Percentiles rank a stretch among this genome's conserved stretches.
Conservation (phyloP, 495 filamentous ascomycete genomes). For the Staphylotrichum longicolle region DNA sequence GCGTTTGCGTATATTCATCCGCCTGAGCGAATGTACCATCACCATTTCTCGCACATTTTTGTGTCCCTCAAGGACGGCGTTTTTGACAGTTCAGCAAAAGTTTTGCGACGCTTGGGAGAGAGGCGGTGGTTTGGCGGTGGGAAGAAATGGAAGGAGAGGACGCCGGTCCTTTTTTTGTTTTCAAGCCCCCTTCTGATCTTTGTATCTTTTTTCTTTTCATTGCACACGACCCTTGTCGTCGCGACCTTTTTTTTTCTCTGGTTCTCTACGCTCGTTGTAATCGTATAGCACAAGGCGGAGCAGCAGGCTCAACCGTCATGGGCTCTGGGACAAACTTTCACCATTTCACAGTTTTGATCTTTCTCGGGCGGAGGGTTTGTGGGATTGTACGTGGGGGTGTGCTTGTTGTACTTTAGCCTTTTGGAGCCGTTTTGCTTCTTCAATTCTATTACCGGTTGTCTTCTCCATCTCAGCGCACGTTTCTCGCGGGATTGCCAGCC, state of each 20-base stretch:
- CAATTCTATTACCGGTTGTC: no score
- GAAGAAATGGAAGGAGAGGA: conserved; percentile 11
- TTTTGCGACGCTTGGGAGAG: not conserved
- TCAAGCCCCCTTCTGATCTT: conserved; percentile 15
- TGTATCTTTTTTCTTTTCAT: conserved; percentile 17
- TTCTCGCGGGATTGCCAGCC: no score
- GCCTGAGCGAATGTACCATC: conserved; percentile 36
- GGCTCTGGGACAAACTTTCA: conserved; percentile 8
- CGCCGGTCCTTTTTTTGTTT: not conserved
- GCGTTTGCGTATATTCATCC: conserved; percentile 30
- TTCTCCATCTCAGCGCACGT: no score
- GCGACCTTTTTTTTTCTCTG: conserved; percentile 4
- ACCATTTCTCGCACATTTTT: conserved; percentile 14
- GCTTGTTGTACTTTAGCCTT: no score
- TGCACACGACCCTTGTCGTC: not conserved
- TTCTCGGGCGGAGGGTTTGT: not conserved
- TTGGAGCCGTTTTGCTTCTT: not conserved
- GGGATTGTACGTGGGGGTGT: not conserved
- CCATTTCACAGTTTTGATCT: not conserved
- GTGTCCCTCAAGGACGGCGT: conserved; percentile 17
- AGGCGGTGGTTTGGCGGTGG: not conserved
- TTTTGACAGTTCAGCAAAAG: conserved; percentile 23
- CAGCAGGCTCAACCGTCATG: conserved; percentile 10
- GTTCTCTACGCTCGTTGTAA: conserved; percentile 15
- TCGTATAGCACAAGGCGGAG: conserved; percentile 14